These are phyloP conservation scores for Stephania cephalantha DNA, from an alignment of 164 flowering plant species.

Conservation along the genomic window DNA sequence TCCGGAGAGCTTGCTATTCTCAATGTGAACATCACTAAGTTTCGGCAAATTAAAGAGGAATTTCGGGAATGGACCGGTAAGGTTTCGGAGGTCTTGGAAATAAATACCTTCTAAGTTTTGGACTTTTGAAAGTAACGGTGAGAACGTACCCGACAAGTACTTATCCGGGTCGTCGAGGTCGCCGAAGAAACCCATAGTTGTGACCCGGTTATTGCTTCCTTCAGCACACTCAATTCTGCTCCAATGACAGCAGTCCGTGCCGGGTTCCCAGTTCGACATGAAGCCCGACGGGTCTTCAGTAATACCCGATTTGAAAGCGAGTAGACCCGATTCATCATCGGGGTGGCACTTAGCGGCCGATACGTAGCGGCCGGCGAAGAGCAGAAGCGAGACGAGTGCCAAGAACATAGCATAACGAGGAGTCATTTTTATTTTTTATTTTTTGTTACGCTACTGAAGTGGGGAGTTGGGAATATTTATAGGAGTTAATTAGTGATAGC, in stretches of 20 bases:
- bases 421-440: not conserved
- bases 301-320: conserved; percentile 55
- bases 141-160: conserved; percentile 49
- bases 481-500: not conserved
- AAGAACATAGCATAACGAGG: not conserved
- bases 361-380: not conserved
- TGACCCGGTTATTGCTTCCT: conserved; percentile 35
- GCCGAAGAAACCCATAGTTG: conserved; percentile 25
- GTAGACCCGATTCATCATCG: conserved; percentile 51
- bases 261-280: conserved; percentile 49
- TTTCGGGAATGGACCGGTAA: conserved; percentile 50
- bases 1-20: conserved; percentile 51
- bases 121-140: conserved; percentile 43
- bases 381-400: not conserved
- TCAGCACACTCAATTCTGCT: conserved; percentile 34
- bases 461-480: not conserved
- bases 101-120: conserved; percentile 32
- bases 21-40: conserved; percentile 39
- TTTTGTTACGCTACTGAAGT: not conserved
- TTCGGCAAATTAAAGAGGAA: conserved; percentile 36
- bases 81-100: conserved; percentile 32
- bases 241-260: conserved; percentile 74
- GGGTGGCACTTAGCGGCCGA: conserved; percentile 31
- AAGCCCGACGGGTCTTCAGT: conserved; percentile 49
- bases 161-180: conserved; percentile 25